Base-by-base conservation (phyloP, 768 basidiomycete species). In the Clavulina sp. region DNA sequence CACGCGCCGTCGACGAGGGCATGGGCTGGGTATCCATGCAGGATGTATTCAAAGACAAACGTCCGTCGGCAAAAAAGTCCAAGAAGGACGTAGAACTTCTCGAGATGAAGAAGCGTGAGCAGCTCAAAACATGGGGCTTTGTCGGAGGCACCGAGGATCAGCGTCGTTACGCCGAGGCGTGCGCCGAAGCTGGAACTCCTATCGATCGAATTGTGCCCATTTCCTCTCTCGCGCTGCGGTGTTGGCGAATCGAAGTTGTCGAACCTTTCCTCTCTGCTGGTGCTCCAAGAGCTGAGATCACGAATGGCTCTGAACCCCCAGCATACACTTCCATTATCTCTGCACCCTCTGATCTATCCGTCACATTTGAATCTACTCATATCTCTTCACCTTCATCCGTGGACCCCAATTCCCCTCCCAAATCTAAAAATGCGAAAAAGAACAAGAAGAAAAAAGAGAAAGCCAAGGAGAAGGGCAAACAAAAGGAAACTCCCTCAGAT, bases 21-120 rank as follows among this genome's bases (percentile, higher is more conserved):
- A 55, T 54, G 41, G 54, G 54, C 9, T 55, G 54, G 54, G 54
- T 55, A n/a, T 51, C 53, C 28, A 31, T 55, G 23, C 34, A 41
- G 13, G 54, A 55, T 48, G 51, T 54, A 21, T 28, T 46, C 9
- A 46, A 46, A 26, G 13, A 13, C 36, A 24, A 46, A 24, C 13
- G 26, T 13, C 13, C 13, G 24, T 13, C 26, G 13, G 43, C 9
- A 9, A 16, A 16, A 46, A 46, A 46, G 43, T 13, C 13, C 9
- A 46, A 46, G 24, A 46, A 46, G 43, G 43, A 46, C 9, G 26
- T 46, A 9, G 43, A 46, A 24, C 26, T 46, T 9, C 16, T 41
- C 40, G 54, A 55, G 19, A 19, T 48, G 26, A 52, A 53, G 33
- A 55, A 55, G 44, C 24, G 43, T 4, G 54, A 55, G 47, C 53